Evolutionary conservation across 2,329 filamentous ascomycete species (phyloP), one percentile per base, ranked within the genome.

Genomic region (Penicillium sp.): DNA sequence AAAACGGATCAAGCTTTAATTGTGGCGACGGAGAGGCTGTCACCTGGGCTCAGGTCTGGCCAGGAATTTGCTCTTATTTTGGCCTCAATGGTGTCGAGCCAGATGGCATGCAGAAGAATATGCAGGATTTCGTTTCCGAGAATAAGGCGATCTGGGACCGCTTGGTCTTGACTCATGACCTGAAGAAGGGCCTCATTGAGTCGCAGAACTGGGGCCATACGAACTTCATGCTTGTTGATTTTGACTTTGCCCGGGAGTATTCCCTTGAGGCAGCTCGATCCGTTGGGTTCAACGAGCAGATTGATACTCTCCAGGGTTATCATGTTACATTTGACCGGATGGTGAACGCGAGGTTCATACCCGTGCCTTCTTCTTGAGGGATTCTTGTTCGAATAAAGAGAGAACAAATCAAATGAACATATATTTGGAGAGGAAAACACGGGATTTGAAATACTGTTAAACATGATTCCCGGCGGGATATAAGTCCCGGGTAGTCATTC

Each of bases 361-460:
- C 34, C n/a, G 3, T 4, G 9, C 10, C 86, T 34, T 31, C 26
- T 10, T 12, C 17, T 39, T 46, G 43, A 38, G 33, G 2, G 33
- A 6, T 19, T 19, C 3, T 34, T 19, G 8, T 34, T 12, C 6
- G 5, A 15, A 6, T 17, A 10, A 17, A 1, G 22, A 22, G 5
- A 34, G 33, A 19, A 6, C 7, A 12, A 15, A 12, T 34, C 19
- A 10, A 12, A 19, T 34, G 2, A 34, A 6, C 5, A 5, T 15
- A 6, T 31, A 31, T 15, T 1, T 31, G 6, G 29, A 15, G 13
- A 31, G 29, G 13, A 31, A 15, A 15, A 15, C 3, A 21, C 3
- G 3, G 2, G 29, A 31, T 7, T 15, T 7, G 29, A 31, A 31
- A 3, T 31, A 15, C 15, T 31, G 13, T 31, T 31, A 5, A 15